phyloP scores from a whole-genome alignment of 2,329 filamentous ascomycete species.

The Pleoardoris graminearum region DNA sequence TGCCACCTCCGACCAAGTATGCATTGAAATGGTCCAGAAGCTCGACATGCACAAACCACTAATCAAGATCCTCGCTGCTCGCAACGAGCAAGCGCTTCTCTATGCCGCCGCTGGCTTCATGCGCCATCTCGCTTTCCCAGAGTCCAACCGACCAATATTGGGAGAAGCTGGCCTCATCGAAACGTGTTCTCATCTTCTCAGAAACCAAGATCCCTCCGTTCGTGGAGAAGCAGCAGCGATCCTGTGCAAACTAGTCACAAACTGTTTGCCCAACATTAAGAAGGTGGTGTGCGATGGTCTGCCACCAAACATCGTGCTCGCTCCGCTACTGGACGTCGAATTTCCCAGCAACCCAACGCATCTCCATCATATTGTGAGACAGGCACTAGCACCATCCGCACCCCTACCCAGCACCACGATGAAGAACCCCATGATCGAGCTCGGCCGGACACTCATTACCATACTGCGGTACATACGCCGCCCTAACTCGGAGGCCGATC shows the following conservation, averaged over 20 bases:
- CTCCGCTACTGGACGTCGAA: constrained; percentile 17
- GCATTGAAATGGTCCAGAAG: constrained; percentile 41
- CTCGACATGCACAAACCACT: constrained; percentile 36
- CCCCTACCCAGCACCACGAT: constrained; percentile 43
- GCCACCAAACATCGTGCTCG: constrained; percentile 12
- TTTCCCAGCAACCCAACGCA: constrained; percentile 26
- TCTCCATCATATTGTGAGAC: constrained; percentile 34
- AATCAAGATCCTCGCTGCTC: constrained; percentile 31
- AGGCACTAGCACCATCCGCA: constrained; percentile 34
- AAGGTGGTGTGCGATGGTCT: constrained; percentile 31
- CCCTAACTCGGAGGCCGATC: constrained; percentile 24
- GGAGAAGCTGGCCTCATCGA: constrained; percentile 38
- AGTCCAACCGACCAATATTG: constrained; percentile 33
- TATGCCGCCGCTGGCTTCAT: constrained; percentile 44
- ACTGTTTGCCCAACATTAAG: constrained; percentile 37
- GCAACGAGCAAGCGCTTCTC: constrained; percentile 34
- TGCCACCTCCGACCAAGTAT: constrained; percentile 41
- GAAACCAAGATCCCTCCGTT: constrained; percentile 34
- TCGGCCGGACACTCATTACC: constrained; percentile 35
- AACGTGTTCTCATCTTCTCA: constrained; percentile 35
- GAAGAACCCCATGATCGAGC: constrained; percentile 45
- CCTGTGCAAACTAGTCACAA: constrained; percentile 38
- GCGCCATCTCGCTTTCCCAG: constrained; percentile 43
- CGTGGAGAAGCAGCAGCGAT: constrained; percentile 42
- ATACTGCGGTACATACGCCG: constrained; percentile 29